Conservation (phyloP, 768 basidiomycete species). For the Lactarius indigo region DNA sequence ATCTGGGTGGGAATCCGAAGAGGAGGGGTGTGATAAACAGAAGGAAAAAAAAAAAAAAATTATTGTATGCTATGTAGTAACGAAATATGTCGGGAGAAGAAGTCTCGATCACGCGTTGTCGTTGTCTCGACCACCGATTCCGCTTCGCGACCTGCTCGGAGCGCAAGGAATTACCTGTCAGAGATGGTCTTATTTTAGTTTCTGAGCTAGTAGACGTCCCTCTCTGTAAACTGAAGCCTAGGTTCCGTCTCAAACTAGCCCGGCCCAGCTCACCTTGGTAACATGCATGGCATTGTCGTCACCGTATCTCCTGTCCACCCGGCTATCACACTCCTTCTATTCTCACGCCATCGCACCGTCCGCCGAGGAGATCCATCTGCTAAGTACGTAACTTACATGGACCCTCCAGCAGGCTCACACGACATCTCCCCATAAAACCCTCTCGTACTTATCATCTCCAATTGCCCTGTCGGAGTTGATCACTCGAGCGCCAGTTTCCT, state of each 20-base stretch:
- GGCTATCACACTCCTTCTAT: slow-evolving; percentile 18
- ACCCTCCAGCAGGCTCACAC: neutral
- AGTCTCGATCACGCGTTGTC: slow-evolving; percentile 20
- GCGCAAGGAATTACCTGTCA: slow-evolving; percentile 8
- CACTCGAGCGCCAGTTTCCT: neutral
- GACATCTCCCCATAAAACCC: neutral
- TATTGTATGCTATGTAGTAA: neutral
- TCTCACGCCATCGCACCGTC: slow-evolving; percentile 7
- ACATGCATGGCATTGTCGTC: neutral
- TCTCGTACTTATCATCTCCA: neutral
- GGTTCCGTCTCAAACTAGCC: neutral
- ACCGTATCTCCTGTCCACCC: neutral
- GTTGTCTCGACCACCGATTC: neutral
- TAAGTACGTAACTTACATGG: slow-evolving; percentile 4
- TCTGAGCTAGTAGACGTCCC: neutral
- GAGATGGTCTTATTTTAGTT: neutral
- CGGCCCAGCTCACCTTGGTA: neutral
- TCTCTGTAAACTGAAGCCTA: neutral
- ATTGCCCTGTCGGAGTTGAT: neutral
- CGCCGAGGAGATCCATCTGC: slow-evolving; percentile 23
- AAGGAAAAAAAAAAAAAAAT: neutral
- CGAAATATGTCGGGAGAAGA: slow-evolving; percentile 19
- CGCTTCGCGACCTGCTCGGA: slow-evolving; percentile 4
- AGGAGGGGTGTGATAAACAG: neutral
- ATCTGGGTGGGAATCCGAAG: neutral